Conservation (phyloP, 805 yeast species). For the Torulaspora franciscae region DNA sequence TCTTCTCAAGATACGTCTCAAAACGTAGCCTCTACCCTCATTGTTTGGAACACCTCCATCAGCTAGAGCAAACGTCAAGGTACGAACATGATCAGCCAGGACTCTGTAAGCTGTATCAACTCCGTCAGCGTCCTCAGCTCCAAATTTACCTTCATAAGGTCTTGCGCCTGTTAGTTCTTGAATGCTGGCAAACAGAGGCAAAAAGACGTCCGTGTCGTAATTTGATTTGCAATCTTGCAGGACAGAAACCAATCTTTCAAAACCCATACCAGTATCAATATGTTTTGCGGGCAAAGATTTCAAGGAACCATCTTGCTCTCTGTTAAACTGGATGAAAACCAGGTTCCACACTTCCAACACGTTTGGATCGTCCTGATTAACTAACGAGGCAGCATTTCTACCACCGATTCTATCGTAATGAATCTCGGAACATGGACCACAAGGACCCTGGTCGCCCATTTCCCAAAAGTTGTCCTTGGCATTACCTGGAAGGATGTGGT, state of each 20-base stretch:
- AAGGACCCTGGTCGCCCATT: slow-evolving; percentile 99
- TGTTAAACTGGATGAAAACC: slow-evolving; percentile 93
- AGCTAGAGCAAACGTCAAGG: slow-evolving; percentile 89
- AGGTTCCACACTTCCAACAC: slow-evolving; percentile 97
- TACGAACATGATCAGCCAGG: slow-evolving; percentile 96
- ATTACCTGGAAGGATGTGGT: slow-evolving; percentile 88
- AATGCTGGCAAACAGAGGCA: slow-evolving; percentile 78
- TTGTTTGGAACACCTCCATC: slow-evolving; percentile 99
- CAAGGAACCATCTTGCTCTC: slow-evolving; percentile 81
- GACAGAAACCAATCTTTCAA: slow-evolving; percentile 92
- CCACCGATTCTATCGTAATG: slow-evolving; percentile 99
- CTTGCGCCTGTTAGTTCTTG: slow-evolving; percentile 92
- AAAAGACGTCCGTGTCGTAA: slow-evolving; percentile 95
- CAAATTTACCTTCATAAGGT: slow-evolving; percentile 88
- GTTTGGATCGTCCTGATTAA: slow-evolving; percentile 95
- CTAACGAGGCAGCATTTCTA: slow-evolving; percentile 86
- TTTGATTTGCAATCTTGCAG: slow-evolving; percentile 88
- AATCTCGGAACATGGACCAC: slow-evolving; percentile 98
- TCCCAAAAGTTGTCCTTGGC: slow-evolving; percentile 97
- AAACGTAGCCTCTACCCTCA: slow-evolving; percentile 97
- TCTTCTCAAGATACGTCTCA: slow-evolving; percentile 94
- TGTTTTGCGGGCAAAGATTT: slow-evolving; percentile 88
- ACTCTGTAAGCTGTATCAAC: slow-evolving; percentile 98
- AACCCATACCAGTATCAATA: slow-evolving; percentile 98
- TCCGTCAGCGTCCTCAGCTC: slow-evolving; percentile 88